Percentiles rank a stretch among this genome's conserved stretches.
Evolutionary conservation across 2,329 filamentous ascomycete genomes (phyloP).

Genomic region (Chaetomium sp.): DNA sequence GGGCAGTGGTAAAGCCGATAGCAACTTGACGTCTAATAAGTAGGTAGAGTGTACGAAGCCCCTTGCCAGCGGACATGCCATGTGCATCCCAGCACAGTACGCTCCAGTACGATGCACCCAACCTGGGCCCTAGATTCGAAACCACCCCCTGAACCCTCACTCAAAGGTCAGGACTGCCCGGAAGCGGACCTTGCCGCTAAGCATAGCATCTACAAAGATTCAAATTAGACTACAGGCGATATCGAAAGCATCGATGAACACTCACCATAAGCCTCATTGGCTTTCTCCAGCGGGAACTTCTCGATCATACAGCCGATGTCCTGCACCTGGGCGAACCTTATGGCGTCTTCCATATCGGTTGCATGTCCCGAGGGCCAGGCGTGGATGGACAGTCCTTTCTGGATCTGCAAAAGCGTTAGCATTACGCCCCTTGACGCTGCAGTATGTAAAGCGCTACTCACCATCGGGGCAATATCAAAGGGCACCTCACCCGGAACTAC

Average conservation of each 20-base stretch:
- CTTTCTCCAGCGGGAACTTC: conserved; percentile 61
- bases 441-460: conserved; percentile 6
- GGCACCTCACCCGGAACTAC: conserved; percentile 46
- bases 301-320: conserved; percentile 66
- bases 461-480: conserved; percentile 41
- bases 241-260: not conserved
- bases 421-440: not conserved
- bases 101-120: not conserved
- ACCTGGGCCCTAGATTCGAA: too few relatives aligned
- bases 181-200: conserved; percentile 53
- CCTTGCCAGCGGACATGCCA: not conserved
- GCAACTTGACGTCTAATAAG: not conserved
- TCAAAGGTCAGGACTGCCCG: conserved; percentile 53
- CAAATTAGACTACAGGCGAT: not conserved
- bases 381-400: conserved; percentile 59
- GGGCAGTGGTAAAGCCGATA: not conserved
- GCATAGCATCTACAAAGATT: conserved; percentile 46
- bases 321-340: conserved; percentile 64
- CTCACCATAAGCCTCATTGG: conserved; percentile 46
- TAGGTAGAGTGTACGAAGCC: not conserved
- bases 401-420: conserved; percentile 35
- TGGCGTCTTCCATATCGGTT: conserved; percentile 65
- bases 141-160: conserved; percentile 25
- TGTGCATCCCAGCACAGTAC: too few relatives aligned
- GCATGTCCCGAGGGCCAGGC: conserved; percentile 66